Conservation (phyloP, 371 early-diverging fungal species). For the Mucor irregularis region DNA sequence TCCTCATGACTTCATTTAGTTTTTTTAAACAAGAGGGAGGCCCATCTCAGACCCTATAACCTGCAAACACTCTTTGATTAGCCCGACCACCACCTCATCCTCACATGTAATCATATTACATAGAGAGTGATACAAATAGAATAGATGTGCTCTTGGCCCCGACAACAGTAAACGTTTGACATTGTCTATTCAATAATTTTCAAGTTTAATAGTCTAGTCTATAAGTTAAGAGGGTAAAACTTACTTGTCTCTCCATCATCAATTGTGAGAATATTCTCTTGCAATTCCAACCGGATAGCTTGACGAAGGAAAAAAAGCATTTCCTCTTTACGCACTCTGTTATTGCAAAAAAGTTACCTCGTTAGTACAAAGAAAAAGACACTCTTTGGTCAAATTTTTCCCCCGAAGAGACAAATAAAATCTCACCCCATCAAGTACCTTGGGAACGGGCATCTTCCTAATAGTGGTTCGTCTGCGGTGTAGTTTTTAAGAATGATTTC, state of each 20-base stretch:
- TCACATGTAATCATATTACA: constrained; percentile 64
- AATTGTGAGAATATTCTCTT: constrained; percentile 40
- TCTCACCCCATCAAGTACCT: constrained; percentile 62
- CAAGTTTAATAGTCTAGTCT: too few relatives aligned
- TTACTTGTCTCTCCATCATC: constrained; percentile 23
- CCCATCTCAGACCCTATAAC: constrained; percentile 58
- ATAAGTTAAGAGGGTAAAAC: too few relatives aligned
- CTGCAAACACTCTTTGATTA: constrained; percentile 59
- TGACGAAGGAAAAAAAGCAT: constrained; percentile 67
- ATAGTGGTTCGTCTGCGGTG: constrained; percentile 70
- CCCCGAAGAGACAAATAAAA: constrained; percentile 4
- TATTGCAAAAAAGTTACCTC: background rate
- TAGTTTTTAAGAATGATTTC: constrained; percentile 68
- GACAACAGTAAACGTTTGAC: constrained; percentile 55
- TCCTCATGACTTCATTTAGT: too few relatives aligned
- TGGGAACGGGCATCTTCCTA: constrained; percentile 82
- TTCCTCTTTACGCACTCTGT: constrained; percentile 75
- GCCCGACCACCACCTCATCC: constrained; percentile 56
- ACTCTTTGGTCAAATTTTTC: background rate
- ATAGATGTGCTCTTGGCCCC: constrained; percentile 70
- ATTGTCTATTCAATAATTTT: constrained; percentile 29
- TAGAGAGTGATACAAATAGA: constrained; percentile 70
- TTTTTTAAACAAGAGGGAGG: background rate
- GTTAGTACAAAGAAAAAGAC: background rate
- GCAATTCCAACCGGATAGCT: constrained; percentile 62